These are phyloP conservation scores for Casaregolazyma lundiana DNA, from an alignment of 1,139 yeast species.

Conservation along the genomic window DNA sequence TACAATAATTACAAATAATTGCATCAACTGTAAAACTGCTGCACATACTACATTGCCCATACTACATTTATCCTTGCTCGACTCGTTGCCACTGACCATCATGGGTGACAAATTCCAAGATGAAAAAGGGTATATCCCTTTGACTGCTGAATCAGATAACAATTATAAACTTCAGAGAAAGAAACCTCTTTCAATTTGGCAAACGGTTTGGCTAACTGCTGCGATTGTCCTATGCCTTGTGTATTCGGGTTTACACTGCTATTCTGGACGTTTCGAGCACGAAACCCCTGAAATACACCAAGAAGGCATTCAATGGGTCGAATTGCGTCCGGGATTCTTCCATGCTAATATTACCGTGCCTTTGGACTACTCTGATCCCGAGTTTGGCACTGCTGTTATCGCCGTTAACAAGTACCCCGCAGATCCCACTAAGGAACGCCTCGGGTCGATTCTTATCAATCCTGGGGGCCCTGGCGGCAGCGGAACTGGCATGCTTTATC, in stretches of 20 bases:
- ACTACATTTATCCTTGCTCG: too few relatives aligned
- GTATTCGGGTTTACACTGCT: background rate
- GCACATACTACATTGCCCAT: too few relatives aligned
- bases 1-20: too few relatives aligned
- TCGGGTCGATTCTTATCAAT: slow-evolving; percentile 17
- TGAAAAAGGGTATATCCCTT: background rate
- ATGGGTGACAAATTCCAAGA: too few relatives aligned
- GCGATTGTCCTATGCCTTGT: background rate
- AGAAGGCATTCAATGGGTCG: background rate
- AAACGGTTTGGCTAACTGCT: background rate
- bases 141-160: too few relatives aligned
- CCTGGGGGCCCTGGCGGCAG: slow-evolving; percentile 21
- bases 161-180: too few relatives aligned
- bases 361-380: slow-evolving; percentile 15
- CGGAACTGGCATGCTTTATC: slow-evolving; percentile 15
- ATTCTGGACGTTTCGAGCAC: background rate
- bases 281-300: background rate
- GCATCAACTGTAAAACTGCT: too few relatives aligned
- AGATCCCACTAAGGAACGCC: slow-evolving; percentile 8
- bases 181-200: background rate
- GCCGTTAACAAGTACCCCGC: slow-evolving; percentile 14
- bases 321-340: background rate
- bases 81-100: too few relatives aligned
- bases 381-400: slow-evolving; percentile 14
- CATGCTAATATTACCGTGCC: slow-evolving; percentile 10